A percentile compares a stretch with the other conserved stretches of the same genome.
Evolutionary conservation across 345 rosid species (phyloP).

Genomic region (Lenwebbia sp.): DNA sequence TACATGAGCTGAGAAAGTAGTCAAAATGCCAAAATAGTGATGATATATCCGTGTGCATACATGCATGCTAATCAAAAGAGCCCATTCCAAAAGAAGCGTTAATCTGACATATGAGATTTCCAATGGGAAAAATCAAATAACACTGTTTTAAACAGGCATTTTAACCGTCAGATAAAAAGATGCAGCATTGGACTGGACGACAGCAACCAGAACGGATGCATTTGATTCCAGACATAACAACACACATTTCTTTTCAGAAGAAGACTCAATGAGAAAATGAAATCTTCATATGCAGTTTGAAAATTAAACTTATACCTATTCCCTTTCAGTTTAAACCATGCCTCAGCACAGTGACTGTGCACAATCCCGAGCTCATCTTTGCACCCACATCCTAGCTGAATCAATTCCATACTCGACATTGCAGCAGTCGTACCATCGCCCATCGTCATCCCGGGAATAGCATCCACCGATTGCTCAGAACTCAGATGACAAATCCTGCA

Average conservation of each 20-base stretch:
- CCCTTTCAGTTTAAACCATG: conserved; percentile 89
- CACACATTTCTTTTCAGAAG: neutral
- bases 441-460: neutral
- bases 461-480: conserved; percentile 38
- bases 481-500: conserved; percentile 89
- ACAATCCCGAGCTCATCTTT: conserved; percentile 85
- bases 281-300: neutral
- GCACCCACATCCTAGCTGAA: conserved; percentile 83
- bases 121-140: neutral
- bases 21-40: neutral
- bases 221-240: neutral
- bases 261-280: neutral
- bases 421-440: conserved; percentile 1
- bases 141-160: neutral
- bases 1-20: neutral
- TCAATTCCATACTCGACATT: conserved; percentile 21
- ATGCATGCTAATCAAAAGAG: neutral
- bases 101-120: neutral
- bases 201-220: neutral
- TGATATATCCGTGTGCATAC: neutral
- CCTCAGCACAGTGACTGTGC: conserved; percentile 77
- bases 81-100: neutral
- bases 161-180: neutral
- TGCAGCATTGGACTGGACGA: neutral
- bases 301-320: conserved; percentile 45